phyloP scores from a whole-genome alignment of 1,284 basidiomycete species.

The Ganoderma meredithae region DNA sequence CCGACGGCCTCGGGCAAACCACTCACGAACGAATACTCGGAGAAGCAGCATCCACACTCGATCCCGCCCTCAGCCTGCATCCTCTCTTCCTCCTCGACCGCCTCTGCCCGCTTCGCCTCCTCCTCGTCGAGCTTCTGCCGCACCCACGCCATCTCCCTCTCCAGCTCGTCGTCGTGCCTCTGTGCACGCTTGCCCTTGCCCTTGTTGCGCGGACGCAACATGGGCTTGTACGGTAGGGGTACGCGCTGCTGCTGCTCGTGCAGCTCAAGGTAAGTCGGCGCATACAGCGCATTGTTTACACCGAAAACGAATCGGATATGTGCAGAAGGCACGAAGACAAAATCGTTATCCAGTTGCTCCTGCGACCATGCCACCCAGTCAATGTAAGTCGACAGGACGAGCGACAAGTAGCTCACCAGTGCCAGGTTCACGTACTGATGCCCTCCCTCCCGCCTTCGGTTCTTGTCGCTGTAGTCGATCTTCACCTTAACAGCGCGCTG shows the following conservation, averaged over 20 bases:
- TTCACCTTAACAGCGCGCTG: conserved; percentile 43
- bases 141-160: conserved; percentile 54
- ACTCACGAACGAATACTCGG: conserved; percentile 73
- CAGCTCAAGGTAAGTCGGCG: conserved; percentile 61
- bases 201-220: conserved; percentile 50
- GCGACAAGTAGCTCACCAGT: conserved; percentile 48
- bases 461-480: conserved; percentile 58
- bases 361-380: conserved; percentile 32
- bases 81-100: conserved; percentile 46
- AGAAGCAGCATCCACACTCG: conserved; percentile 88
- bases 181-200: conserved; percentile 40
- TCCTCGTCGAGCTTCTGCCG: conserved; percentile 44
- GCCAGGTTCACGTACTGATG: conserved; percentile 56
- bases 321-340: conserved; percentile 61
- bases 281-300: conserved; percentile 57
- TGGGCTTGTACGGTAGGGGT: conserved; percentile 47
- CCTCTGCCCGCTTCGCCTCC: conserved; percentile 39
- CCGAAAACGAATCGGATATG: conserved; percentile 54
- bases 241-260: conserved; percentile 43
- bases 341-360: conserved; percentile 63
- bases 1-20: conserved; percentile 13
- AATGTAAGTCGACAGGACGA: not conserved
- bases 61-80: conserved; percentile 55
- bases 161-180: conserved; percentile 44
- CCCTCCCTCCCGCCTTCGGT: conserved; percentile 51